These are phyloP conservation scores for Pseudisothecium myosuroides DNA, from an alignment of 225 moss, liverwort and hornwort species.

Conservation along the genomic window DNA sequence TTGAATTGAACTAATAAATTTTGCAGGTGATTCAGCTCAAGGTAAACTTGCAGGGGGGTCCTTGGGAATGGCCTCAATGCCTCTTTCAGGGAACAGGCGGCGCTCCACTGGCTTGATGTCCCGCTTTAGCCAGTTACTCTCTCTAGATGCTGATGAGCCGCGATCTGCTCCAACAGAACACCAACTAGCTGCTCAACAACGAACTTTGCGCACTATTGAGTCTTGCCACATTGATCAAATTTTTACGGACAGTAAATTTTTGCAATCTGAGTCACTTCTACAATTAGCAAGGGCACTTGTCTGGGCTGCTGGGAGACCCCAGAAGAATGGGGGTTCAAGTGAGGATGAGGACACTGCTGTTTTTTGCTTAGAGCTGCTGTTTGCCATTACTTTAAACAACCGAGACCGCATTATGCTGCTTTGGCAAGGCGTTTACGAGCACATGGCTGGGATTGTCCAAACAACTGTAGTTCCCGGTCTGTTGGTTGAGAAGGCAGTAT, in stretches of 20 bases:
- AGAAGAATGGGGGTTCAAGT: conserved; percentile 84
- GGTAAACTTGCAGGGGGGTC: conserved; percentile 58
- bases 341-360: conserved; percentile 99
- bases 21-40: conserved; percentile 44
- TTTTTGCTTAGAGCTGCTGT: conserved; percentile 89
- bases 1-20: neutral
- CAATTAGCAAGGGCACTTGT: conserved; percentile 95
- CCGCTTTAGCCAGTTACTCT: conserved; percentile 97
- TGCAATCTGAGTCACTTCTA: conserved; percentile 88
- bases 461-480: conserved; percentile 76
- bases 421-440: conserved; percentile 98
- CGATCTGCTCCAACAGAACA: conserved; percentile 96
- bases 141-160: conserved; percentile 91
- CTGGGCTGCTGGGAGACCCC: conserved; percentile 97
- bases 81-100: conserved; percentile 72
- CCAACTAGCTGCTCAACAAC: conserved; percentile 94
- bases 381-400: conserved; percentile 92
- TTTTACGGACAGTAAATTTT: conserved; percentile 94
- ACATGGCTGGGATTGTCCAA: conserved; percentile 96
- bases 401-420: conserved; percentile 98
- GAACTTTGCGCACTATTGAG: conserved; percentile 91
- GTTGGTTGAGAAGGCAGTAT: conserved; percentile 95
- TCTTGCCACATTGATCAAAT: conserved; percentile 97
- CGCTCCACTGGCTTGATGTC: conserved; percentile 95
- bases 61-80: conserved; percentile 57